phyloP scores from a whole-genome alignment of 805 yeast species.

The Starmerella sirachaensis region DNA sequence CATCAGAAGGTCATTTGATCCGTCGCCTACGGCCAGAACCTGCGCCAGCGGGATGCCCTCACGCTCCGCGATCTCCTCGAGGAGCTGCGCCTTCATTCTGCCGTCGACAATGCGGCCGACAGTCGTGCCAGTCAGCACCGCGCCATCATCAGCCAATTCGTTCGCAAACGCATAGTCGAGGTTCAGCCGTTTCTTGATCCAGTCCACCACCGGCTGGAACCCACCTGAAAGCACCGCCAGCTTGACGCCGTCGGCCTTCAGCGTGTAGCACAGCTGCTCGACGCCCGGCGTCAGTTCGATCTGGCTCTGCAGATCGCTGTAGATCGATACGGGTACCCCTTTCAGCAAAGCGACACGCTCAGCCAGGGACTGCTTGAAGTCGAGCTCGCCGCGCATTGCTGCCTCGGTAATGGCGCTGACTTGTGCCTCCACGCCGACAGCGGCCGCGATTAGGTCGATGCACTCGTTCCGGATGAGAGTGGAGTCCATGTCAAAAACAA shows the following conservation, averaged over 20 bases:
- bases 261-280: constrained; percentile 47
- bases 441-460: constrained; percentile 86
- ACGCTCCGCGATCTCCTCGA: constrained; percentile 35
- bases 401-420: constrained; percentile 82
- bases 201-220: constrained; percentile 73
- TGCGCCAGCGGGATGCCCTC: constrained; percentile 27
- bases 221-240: constrained; percentile 93
- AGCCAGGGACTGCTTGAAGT: constrained; percentile 67
- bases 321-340: constrained; percentile 65
- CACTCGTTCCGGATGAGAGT: constrained; percentile 94
- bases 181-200: constrained; percentile 52
- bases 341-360: constrained; percentile 67
- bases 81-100: constrained; percentile 59
- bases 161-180: constrained; percentile 89
- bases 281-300: constrained; percentile 80
- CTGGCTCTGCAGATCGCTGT: constrained; percentile 64
- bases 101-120: constrained; percentile 81
- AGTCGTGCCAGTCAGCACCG: constrained; percentile 59
- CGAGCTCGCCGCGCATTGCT: constrained; percentile 96
- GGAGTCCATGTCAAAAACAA: constrained; percentile 96
- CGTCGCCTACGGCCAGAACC: constrained; percentile 88
- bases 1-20: constrained; percentile 90
- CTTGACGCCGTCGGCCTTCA: constrained; percentile 50
- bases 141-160: constrained; percentile 32
- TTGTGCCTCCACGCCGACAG: constrained; percentile 77